Percentiles rank a stretch among this genome's conserved stretches.
Evolutionary conservation across 2,329 filamentous ascomycete species (phyloP).

Genomic region (Orbilia blumenaviensis): DNA sequence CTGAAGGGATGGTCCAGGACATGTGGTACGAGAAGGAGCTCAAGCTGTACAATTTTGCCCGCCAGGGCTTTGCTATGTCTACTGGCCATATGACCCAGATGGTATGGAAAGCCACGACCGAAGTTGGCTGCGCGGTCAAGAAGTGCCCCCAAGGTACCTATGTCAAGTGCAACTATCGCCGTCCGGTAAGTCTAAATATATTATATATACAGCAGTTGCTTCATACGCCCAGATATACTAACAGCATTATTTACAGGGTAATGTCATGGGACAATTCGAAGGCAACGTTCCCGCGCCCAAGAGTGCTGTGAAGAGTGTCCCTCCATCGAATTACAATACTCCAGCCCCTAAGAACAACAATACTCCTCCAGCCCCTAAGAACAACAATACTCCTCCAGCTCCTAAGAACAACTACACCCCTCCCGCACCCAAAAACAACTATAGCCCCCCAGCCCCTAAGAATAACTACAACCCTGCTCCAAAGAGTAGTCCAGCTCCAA

Average conservation of each 20-base stretch:
- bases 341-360: conserved; percentile 6
- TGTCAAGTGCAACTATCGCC: conserved; percentile 38
- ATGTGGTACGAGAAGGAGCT: conserved; percentile 36
- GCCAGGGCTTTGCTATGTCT: conserved; percentile 5
- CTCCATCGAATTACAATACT: background rate
- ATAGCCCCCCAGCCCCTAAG: background rate
- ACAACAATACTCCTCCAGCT: background rate
- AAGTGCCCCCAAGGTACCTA: conserved; percentile 22
- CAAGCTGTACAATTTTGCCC: conserved; percentile 21
- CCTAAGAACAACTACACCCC: background rate
- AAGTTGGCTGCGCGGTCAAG: conserved; percentile 26
- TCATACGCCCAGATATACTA: background rate
- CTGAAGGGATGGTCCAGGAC: conserved; percentile 11
- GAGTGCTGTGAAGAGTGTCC: background rate
- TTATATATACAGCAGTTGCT: background rate
- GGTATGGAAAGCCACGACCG: conserved; percentile 34
- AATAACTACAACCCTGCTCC: background rate
- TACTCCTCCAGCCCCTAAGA: background rate
- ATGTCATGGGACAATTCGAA: conserved; percentile 17
- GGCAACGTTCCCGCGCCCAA: conserved; percentile 1
- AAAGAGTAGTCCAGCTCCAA: background rate
- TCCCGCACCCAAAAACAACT: no score
- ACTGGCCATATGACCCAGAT: conserved; percentile 45
- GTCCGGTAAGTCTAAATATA: conserved; percentile 16
- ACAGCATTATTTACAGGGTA: conserved; percentile 1